These are phyloP conservation scores for Simplicillium sp. DNA, from an alignment of 2,329 filamentous ascomycete genomes.

Conservation along the genomic window DNA sequence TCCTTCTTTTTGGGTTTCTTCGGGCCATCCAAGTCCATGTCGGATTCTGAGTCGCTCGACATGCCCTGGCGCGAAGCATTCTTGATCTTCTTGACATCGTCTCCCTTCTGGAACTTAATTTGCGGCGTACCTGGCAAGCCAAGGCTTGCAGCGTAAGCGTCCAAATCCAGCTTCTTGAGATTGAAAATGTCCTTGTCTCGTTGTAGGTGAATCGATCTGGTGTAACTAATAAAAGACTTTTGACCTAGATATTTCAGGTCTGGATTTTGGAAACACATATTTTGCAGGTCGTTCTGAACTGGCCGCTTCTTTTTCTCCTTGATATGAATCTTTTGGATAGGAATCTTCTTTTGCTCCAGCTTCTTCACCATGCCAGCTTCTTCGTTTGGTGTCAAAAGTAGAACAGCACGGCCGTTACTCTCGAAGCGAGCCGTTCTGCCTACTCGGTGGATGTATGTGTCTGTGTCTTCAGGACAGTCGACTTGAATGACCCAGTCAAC, in stretches of 20 bases:
- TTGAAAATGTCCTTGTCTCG: slow-evolving; percentile 90
- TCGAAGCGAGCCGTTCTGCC: slow-evolving; percentile 92
- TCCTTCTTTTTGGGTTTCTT: slow-evolving; percentile 37
- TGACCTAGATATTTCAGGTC: slow-evolving; percentile 92
- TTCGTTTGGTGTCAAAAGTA: slow-evolving; percentile 89
- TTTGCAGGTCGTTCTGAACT: slow-evolving; percentile 78
- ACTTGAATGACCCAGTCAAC: slow-evolving; percentile 99
- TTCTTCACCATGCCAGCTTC: slow-evolving; percentile 83
- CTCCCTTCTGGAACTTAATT: slow-evolving; percentile 87
- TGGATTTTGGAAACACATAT: slow-evolving; percentile 91
- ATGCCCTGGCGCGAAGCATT: slow-evolving; percentile 66
- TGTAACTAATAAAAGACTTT: slow-evolving; percentile 90
- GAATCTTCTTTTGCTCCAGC: slow-evolving; percentile 81
- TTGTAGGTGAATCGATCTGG: slow-evolving; percentile 75
- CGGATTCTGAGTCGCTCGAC: slow-evolving; percentile 51
- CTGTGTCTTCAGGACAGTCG: slow-evolving; percentile 93
- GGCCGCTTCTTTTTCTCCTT: slow-evolving; percentile 82
- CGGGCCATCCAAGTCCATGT: slow-evolving; percentile 40
- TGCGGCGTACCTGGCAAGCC: slow-evolving; percentile 85
- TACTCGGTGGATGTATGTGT: slow-evolving; percentile 96
- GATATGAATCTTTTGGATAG: slow-evolving; percentile 77
- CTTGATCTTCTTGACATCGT: slow-evolving; percentile 78
- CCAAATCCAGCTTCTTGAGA: slow-evolving; percentile 70
- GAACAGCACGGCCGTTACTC: slow-evolving; percentile 73
- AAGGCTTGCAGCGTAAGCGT: slow-evolving; percentile 75